Evolutionary conservation across 805 yeast genomes (phyloP).

Genomic region (Wickerhamomyces rabaulensis): DNA sequence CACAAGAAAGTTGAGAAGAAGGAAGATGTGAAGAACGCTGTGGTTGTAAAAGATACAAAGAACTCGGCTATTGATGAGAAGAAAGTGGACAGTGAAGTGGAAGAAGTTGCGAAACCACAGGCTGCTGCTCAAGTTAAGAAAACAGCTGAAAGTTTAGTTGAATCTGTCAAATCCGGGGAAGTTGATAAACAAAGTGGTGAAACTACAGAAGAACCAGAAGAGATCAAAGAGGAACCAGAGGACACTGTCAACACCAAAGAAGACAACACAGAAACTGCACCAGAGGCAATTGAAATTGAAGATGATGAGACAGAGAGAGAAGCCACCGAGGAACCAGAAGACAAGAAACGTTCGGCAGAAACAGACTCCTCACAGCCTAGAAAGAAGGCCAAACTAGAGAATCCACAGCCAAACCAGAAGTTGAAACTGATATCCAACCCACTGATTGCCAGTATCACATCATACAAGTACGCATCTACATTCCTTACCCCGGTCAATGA

Average conservation of each 20-base stretch:
- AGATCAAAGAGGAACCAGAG: not conserved
- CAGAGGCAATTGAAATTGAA: not conserved
- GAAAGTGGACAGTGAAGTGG: conserved; percentile 4
- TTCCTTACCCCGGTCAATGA: conserved; percentile 66
- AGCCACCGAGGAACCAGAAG: not conserved
- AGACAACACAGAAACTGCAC: not conserved
- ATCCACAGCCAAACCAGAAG: conserved; percentile 36
- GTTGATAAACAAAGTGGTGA: not conserved
- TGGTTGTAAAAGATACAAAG: conserved; percentile 1
- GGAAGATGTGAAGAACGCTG: not conserved
- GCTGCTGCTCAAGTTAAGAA: not conserved
- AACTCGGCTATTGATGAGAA: conserved; percentile 5
- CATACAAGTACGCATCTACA: conserved; percentile 69
- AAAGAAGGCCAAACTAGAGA: conserved; percentile 5
- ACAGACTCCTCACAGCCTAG: conserved; percentile 5
- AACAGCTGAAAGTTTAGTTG: not conserved
- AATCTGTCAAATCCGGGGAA: too few species aligned
- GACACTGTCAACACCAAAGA: not conserved
- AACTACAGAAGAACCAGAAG: not conserved
- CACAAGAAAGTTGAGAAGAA: not conserved
- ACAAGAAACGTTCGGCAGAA: conserved; percentile 3
- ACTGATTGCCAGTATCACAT: conserved; percentile 56
- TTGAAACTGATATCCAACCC: conserved; percentile 60
- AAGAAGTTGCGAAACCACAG: conserved; percentile 1
- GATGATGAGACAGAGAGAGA: not conserved